Evolutionary conservation across 306 rosid species (phyloP).

Genomic region (Arachis hypogaea): DNA sequence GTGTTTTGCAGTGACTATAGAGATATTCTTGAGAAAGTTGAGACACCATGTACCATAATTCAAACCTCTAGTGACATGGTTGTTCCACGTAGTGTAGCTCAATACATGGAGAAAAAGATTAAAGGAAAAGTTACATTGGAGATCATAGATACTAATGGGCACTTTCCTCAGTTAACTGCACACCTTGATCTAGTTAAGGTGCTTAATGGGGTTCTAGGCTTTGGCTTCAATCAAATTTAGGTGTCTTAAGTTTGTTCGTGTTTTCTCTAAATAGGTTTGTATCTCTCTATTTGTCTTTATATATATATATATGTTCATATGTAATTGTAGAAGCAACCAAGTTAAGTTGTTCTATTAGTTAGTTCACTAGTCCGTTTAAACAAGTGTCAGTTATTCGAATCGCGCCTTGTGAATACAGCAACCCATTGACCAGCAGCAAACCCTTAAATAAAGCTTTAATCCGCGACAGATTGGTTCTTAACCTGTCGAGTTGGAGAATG

Average conservation of each 20-base stretch:
- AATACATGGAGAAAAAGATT: constrained; percentile 71
- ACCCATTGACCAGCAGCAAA: no score
- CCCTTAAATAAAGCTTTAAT: no score
- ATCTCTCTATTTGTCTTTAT: no score
- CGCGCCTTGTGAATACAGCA: no score
- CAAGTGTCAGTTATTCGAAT: no score
- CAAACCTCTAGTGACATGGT: constrained; percentile 59
- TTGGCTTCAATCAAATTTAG: constrained; percentile 29
- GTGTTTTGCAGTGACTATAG: constrained; percentile 73
- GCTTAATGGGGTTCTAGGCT: constrained; percentile 55
- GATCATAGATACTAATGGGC: constrained; percentile 58
- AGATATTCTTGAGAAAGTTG: constrained; percentile 65
- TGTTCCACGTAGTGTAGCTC: constrained; percentile 63
- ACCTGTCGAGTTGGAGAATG: no score
- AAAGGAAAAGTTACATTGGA: constrained; percentile 63
- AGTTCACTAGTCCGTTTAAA: no score
- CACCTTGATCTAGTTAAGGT: constrained; percentile 66
- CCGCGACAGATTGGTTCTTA: no score
- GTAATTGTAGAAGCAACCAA: constrained; percentile 6
- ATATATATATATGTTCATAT: neutral
- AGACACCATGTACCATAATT: constrained; percentile 75
- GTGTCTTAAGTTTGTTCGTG: neutral
- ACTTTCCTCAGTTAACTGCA: constrained; percentile 85
- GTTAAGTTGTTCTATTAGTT: no score
- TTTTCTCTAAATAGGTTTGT: no score